Base-by-base conservation (phyloP, 805 yeast species). In the Lipomyces anomalus region DNA sequence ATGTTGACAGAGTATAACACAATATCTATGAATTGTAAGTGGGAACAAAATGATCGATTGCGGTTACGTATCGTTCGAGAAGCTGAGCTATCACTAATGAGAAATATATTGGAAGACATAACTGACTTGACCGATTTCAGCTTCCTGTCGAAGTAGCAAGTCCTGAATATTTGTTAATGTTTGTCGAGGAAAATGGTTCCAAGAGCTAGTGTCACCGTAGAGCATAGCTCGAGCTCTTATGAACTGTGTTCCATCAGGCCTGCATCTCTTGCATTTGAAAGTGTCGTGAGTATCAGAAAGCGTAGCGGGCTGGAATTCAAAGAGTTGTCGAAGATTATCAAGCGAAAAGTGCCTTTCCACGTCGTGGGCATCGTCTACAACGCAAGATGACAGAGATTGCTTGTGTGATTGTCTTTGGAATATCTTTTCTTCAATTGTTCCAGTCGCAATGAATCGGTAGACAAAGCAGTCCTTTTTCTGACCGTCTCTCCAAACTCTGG, bases 401-500 rank as follows among this genome's bases (percentile, higher is more conserved):
- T 92, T 92, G 84, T 92, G 89, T 3, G 94, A 81, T 62, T 92
- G 98, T 44, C 98, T 71, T 67, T 92, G 98, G 65, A 84, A 87
- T 28, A 92, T 92, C 65, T 92, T 92, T 59, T 90, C 98, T 60
- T 90, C 98, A 43, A 90, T 92, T 1, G 95, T 79, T 9, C 98
- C 98, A 0, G 97, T 88, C 4, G 94, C 76, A 46, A 90, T 89
- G 57, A 92, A 89, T 56, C 98, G 72, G 64, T 92, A 92, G 34
- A 90, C 92, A 59, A 83, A 90, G 68, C 98, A 92, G 63, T 85
- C 95, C 65, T 90, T 92, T 72, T 85, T 90, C 61, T 90, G 98
- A 0, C 98, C 98, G 67, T 92, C 98, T 72, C 98, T 80, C 97
- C 97, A 92, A 4, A 92, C 95, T 64, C 98, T 76, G 0, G 97